Percentiles rank a stretch among this genome's conserved stretches.
Conservation (phyloP, 2,329 filamentous ascomycete species). For the Talaromyces sp. region DNA sequence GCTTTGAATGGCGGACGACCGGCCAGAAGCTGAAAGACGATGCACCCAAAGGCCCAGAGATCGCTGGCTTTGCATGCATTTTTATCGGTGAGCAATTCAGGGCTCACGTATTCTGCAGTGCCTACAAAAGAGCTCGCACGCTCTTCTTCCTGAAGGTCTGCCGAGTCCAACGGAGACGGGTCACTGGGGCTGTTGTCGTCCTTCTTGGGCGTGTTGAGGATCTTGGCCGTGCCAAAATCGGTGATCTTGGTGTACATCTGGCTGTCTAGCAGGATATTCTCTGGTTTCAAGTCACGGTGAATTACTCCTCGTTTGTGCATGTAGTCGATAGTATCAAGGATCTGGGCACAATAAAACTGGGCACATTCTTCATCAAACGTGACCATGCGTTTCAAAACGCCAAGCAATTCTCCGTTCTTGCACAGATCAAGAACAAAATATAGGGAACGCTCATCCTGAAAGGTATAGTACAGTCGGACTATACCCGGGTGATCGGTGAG, state of each 20-base stretch:
- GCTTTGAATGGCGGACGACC: slow-evolving; percentile 97
- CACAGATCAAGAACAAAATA: slow-evolving; percentile 97
- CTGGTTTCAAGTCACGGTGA: slow-evolving; percentile 92
- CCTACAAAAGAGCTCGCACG: slow-evolving; percentile 93
- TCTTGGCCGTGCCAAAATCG: slow-evolving; percentile 97
- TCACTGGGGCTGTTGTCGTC: slow-evolving; percentile 41
- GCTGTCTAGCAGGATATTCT: slow-evolving; percentile 91
- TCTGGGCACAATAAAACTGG: slow-evolving; percentile 90
- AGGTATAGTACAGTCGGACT: slow-evolving; percentile 95
- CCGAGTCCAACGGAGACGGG: slow-evolving; percentile 44
- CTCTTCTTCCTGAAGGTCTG: slow-evolving; percentile 60
- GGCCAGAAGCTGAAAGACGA: slow-evolving; percentile 91
- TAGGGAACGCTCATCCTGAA: slow-evolving; percentile 91
- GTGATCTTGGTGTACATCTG: slow-evolving; percentile 99
- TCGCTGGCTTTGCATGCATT: slow-evolving; percentile 97
- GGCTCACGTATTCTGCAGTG: slow-evolving; percentile 96
- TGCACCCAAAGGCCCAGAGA: slow-evolving; percentile 97
- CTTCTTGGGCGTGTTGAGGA: slow-evolving; percentile 59
- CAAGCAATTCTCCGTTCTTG: slow-evolving; percentile 84
- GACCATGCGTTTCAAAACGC: slow-evolving; percentile 87
- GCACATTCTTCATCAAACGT: slow-evolving; percentile 96
- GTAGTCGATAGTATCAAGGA: slow-evolving; percentile 92
- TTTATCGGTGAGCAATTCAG: slow-evolving; percentile 93
- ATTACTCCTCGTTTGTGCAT: slow-evolving; percentile 97
- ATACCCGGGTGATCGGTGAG: slow-evolving; percentile 95